phyloP scores from a whole-genome alignment of 192 early-diverging fungal genomes.

The Coemansia sp. region DNA sequence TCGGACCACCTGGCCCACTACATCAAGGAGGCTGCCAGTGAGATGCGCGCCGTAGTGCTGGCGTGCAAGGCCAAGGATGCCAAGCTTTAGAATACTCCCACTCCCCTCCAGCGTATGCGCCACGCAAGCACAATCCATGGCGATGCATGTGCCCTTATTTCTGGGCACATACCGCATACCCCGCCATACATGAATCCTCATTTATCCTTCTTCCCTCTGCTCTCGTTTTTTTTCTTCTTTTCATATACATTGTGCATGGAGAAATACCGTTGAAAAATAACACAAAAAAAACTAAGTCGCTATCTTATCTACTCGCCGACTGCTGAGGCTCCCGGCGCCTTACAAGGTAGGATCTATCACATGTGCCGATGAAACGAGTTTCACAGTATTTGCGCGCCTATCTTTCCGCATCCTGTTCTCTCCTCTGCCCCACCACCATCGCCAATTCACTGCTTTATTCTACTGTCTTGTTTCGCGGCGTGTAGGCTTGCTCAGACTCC shows the following conservation, averaged over 20 bases:
- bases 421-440: too few relatives aligned
- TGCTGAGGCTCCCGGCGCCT: conserved; percentile 9
- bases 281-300: conserved; percentile 19
- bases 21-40: conserved; percentile 85
- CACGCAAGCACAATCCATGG: neutral
- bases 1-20: conserved; percentile 74
- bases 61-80: conserved; percentile 33
- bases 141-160: neutral
- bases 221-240: neutral
- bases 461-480: neutral
- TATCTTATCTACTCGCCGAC: conserved; percentile 20
- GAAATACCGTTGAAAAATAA: neutral
- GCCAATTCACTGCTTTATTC: too few relatives aligned
- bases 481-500: neutral
- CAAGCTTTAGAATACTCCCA: conserved; percentile 32
- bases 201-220: neutral
- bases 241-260: neutral
- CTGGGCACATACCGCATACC: neutral
- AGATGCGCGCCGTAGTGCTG: conserved; percentile 77
- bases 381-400: too few relatives aligned
- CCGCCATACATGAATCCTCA: neutral
- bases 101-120: neutral
- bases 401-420: too few relatives aligned
- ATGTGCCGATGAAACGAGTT: neutral
- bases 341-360: conserved; percentile 18